Conservation (phyloP, 805 yeast species). For the Hyphopichia homilentoma region DNA sequence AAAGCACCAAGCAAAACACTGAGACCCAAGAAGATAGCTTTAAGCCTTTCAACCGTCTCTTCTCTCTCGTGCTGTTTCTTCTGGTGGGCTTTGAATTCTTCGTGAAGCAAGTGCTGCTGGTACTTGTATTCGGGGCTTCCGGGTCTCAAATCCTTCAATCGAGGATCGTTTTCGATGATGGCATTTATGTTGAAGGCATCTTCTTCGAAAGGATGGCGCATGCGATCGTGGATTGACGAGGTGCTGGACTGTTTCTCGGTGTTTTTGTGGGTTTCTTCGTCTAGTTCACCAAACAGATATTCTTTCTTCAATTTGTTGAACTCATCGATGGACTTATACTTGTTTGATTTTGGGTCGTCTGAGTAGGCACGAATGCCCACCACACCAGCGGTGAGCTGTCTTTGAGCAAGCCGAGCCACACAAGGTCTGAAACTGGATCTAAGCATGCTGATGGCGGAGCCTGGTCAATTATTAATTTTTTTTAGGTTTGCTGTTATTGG, state of each 20-base stretch:
- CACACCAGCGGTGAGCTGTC: no score
- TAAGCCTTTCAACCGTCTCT: slow-evolving; percentile 41
- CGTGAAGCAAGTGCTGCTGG: slow-evolving; percentile 22
- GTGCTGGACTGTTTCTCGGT: no score
- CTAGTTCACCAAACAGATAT: slow-evolving; percentile 21
- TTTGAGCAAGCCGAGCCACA: no score
- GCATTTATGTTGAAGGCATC: slow-evolving; percentile 16
- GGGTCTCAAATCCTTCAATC: slow-evolving; percentile 20
- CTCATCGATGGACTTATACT: slow-evolving; percentile 24
- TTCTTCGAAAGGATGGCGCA: slow-evolving; percentile 9
- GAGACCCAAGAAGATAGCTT: slow-evolving; percentile 43
- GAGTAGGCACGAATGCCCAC: no score
- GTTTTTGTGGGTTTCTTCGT: no score
- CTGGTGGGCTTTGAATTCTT: slow-evolving; percentile 22
- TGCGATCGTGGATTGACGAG: slow-evolving; percentile 3
- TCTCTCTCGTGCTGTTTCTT: slow-evolving; percentile 23
- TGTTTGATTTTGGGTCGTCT: no score
- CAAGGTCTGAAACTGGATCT: no score
- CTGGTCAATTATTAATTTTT: no score
- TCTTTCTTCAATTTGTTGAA: slow-evolving; percentile 33
- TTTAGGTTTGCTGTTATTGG: no score
- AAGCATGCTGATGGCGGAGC: no score
- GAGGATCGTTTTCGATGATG: slow-evolving; percentile 28
- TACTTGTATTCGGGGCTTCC: slow-evolving; percentile 38
- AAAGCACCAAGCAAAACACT: slow-evolving; percentile 34